Percentiles rank a stretch among this genome's conserved stretches.
Conservation (phyloP, 2,329 filamentous ascomycete genomes). For the Verticillium albo-atrum region DNA sequence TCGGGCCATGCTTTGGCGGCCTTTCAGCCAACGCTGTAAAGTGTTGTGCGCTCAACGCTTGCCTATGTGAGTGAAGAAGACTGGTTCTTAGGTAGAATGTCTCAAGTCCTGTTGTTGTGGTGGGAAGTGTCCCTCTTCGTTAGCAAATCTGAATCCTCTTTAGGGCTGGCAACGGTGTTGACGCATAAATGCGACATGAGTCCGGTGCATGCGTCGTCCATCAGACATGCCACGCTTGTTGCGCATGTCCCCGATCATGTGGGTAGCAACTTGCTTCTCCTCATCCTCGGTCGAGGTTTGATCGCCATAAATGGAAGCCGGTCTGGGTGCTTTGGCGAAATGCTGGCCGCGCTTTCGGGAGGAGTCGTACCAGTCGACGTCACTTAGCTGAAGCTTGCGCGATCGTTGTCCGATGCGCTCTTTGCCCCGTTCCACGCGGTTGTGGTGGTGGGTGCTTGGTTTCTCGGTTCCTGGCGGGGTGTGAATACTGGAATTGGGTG, state of each 20-base stretch:
- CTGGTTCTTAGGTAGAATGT: background rate
- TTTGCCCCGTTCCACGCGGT: constrained; percentile 51
- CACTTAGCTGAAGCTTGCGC: constrained; percentile 88
- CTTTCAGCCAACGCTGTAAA: background rate
- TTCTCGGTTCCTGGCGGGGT: constrained; percentile 44
- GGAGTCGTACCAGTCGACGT: constrained; percentile 84
- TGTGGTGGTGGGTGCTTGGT: constrained; percentile 41
- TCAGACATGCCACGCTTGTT: background rate
- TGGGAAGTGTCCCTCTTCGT: background rate
- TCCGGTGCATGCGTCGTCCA: background rate
- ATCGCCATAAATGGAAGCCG: background rate
- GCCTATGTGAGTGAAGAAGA: background rate
- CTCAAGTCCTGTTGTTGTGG: background rate
- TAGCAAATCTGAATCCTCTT: background rate
- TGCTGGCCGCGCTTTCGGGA: constrained; percentile 12
- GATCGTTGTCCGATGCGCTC: constrained; percentile 75
- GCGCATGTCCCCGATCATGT: background rate
- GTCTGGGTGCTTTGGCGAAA: background rate
- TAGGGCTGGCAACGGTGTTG: background rate
- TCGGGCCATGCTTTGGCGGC: background rate
- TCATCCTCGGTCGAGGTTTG: background rate
- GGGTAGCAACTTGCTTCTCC: background rate
- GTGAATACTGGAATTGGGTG: constrained; percentile 50
- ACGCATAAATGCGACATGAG: background rate
- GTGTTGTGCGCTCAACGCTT: background rate